A percentile compares a stretch with the other conserved stretches of the same genome.
Evolutionary conservation across 768 basidiomycete genomes (phyloP).

Genomic region (Chiua virens): DNA sequence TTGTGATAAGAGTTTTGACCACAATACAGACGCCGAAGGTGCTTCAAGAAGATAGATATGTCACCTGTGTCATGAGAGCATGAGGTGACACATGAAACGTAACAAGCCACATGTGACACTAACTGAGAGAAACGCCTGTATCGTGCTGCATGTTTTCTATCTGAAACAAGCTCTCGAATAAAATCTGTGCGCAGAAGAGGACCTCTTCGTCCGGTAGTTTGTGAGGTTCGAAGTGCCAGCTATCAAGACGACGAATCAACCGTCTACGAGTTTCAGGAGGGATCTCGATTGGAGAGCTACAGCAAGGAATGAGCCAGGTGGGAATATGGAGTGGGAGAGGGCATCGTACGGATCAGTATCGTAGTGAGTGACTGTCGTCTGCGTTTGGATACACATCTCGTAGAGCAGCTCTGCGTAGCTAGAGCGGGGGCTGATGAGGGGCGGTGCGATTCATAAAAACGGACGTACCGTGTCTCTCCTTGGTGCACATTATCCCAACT

Average conservation of each 20-base stretch:
- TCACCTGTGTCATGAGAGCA: conserved; percentile 48
- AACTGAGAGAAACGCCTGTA: conserved; percentile 58
- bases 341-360: conserved; percentile 26
- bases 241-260: conserved; percentile 67
- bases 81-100: conserved; percentile 19
- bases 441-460: conserved; percentile 5
- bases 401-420: conserved; percentile 80
- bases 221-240: conserved; percentile 92
- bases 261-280: conserved; percentile 51
- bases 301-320: conserved; percentile 13
- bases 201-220: conserved; percentile 80
- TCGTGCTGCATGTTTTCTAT: conserved; percentile 71
- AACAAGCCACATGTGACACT: conserved; percentile 33
- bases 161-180: conserved; percentile 84
- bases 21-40: conserved; percentile 91
- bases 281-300: conserved; percentile 49
- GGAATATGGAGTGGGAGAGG: neutral
- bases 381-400: conserved; percentile 82
- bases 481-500: conserved; percentile 51
- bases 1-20: conserved; percentile 95
- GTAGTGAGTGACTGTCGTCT: conserved; percentile 63
- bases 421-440: conserved; percentile 21
- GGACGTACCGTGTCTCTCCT: conserved; percentile 50
- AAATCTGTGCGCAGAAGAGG: conserved; percentile 72
- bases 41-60: conserved; percentile 76